phyloP scores from a whole-genome alignment of 2,329 filamentous ascomycete genomes.

The Thermoascus crustaceus region DNA sequence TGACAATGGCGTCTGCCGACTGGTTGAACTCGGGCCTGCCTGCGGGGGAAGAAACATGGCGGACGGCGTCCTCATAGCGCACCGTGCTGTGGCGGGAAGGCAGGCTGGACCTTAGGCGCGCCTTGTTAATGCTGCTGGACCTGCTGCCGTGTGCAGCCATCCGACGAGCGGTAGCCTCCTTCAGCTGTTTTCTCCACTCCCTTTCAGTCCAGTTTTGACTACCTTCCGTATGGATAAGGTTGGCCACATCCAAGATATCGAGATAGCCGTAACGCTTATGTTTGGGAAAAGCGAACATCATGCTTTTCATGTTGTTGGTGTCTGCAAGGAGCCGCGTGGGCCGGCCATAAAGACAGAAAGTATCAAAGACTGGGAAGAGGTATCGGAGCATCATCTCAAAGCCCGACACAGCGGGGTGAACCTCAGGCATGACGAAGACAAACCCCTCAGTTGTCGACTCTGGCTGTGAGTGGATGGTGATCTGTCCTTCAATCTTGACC shows the following conservation, averaged over 20 bases:
- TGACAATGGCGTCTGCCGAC: constrained; percentile 29
- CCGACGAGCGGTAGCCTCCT: constrained; percentile 65
- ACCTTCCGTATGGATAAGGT: constrained; percentile 68
- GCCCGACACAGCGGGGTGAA: constrained; percentile 80
- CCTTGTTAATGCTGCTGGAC: constrained; percentile 48
- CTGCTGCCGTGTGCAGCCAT: constrained; percentile 31
- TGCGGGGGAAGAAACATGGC: constrained; percentile 13
- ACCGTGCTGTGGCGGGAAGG: constrained; percentile 27
- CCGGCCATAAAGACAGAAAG: constrained; percentile 83
- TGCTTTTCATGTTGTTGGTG: constrained; percentile 71
- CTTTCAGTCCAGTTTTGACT: constrained; percentile 72
- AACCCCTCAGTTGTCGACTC: constrained; percentile 80
- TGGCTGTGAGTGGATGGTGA: constrained; percentile 75
- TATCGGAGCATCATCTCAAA: constrained; percentile 94
- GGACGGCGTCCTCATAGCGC: constrained; percentile 22
- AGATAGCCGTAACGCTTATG: constrained; percentile 83
- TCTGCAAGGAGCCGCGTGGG: constrained; percentile 82
- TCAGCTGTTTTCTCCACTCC: constrained; percentile 83
- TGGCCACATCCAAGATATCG: constrained; percentile 76
- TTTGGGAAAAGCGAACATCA: constrained; percentile 98
- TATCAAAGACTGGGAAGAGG: constrained; percentile 89
- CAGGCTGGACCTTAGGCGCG: constrained; percentile 30
- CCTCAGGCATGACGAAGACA: constrained; percentile 96
- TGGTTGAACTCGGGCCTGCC: constrained; percentile 23
- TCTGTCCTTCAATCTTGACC: constrained; percentile 84